Base-by-base conservation (phyloP, 2,329 filamentous ascomycete genomes). In the Calonectria pseudoreteaudii region DNA sequence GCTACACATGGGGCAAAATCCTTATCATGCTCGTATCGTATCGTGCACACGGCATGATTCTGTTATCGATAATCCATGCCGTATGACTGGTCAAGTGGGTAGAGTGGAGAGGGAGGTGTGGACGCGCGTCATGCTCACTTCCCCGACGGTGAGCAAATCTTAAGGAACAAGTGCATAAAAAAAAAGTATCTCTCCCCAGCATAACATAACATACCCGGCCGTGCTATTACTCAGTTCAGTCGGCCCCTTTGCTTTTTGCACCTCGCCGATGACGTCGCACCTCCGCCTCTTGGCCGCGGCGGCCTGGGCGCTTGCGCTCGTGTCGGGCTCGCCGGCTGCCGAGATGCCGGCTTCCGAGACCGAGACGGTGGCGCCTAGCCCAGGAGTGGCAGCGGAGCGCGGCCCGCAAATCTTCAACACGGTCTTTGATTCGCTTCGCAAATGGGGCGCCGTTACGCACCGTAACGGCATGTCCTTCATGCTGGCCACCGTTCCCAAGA, bases 401-500 rank as follows among this genome's bases (percentile, higher is more conserved):
- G 70, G 70, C 0, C 76, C 87, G 89, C 74, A 90, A 70, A 88
- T 93, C 70, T 93, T 93, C 87, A 92, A 93, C 76, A 86, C 90
- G 3, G 85, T 92, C 18, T 89, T 92, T 75, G 88, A 87, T 20
- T 89, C 90, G 0, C 89, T 91, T 86, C 86, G 91, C 34, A 91
- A 93, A 84, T 93, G 89, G 88, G 91, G 90, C 4, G 91, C 90
- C 0, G 91, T 90, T 0, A 79, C 92, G 2, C 86, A 92, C 73
- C 91, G 93, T 79, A 93, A 93, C 80, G 91, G 91, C 74, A 90
- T 93, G 87, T 90, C 89, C 0, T 87, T 91, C 73, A 92, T 92
- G 80, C 82, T 91, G 0, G 90, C 88, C 10, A 87, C 84, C 0
- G 86, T 93, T 0, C 90, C 90, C 0, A 82, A 83, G 38, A 89